Conservation (phyloP, 2,329 filamentous ascomycete species). For the Colletotrichum sp. region DNA sequence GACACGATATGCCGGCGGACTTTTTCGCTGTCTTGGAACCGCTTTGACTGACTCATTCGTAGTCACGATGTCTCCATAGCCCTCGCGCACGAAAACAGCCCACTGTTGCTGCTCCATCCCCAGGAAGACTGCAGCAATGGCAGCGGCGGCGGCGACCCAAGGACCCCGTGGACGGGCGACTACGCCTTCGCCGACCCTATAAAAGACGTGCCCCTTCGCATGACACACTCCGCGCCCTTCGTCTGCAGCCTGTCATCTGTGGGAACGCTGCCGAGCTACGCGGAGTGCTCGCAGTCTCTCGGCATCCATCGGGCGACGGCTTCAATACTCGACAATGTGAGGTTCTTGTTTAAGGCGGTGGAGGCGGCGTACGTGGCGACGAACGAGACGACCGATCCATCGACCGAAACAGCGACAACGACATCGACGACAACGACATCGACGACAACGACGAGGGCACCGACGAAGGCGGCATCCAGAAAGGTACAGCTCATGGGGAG, state of each 20-base stretch:
- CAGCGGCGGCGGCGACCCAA: neutral
- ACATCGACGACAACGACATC: neutral
- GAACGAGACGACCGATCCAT: neutral
- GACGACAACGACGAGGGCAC: neutral
- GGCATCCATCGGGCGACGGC: constrained; percentile 52
- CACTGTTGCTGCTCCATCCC: constrained; percentile 38
- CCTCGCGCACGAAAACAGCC: constrained; percentile 50
- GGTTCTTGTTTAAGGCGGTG: constrained; percentile 51
- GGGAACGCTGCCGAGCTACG: constrained; percentile 45
- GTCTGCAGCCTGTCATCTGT: constrained; percentile 34
- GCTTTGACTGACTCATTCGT: constrained; percentile 11
- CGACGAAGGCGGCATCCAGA: neutral
- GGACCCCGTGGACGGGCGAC: constrained; percentile 23
- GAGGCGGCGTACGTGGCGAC: neutral
- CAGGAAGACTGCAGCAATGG: neutral
- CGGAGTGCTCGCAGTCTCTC: constrained; percentile 43
- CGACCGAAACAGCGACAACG: neutral
- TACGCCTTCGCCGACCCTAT: constrained; percentile 47
- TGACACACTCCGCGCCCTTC: constrained; percentile 50
- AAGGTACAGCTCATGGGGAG: neutral
- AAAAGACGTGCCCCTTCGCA: constrained; percentile 42
- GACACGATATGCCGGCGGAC: constrained; percentile 7
- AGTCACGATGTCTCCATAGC: constrained; percentile 55
- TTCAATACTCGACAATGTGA: constrained; percentile 56
- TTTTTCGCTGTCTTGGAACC: neutral